Evolutionary conservation across 2,329 filamentous ascomycete genomes (phyloP), one percentile per base, ranked within the genome.

Genomic region (Colletotrichum camelliae): DNA sequence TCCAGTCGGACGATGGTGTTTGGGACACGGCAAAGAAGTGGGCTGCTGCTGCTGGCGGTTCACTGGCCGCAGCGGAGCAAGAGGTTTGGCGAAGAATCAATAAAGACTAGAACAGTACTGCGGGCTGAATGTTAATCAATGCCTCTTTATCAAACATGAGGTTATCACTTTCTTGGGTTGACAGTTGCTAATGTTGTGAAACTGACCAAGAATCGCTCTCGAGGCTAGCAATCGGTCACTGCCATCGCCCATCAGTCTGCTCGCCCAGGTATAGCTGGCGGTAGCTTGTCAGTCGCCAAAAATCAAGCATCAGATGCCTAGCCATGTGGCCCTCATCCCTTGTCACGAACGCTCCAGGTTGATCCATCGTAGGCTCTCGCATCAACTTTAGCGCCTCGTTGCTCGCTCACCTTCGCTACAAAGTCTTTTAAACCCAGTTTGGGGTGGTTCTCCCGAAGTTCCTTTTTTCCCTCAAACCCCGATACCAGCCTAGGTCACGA

Each of bases 11-110:
- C 21, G 85, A 86, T 4, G 86, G 88, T n/a, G 83, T 91, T 7
- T 91, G 90, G 89, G 86, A 86, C 71, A 83, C 88, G 62, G 90
- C 90, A 13, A 91, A 89, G 85, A 91, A 90, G 81, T 88, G 89
- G 86, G 90, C 89, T 61, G 84, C 87, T 75, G 87, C 87, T 39
- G 91, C 91, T 8, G 91, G 91, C 67, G 88, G 89, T 76, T 90
- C 88, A 81, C 82, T 93, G 33, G 89, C 88, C 10, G 89, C 88
- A 16, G 91, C 90, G 16, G 91, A 93, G 85, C 86, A 85, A 67
- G 90, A 92, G 82, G 88, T 93, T 29, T 93, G 91, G 91, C 89
- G 88, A 83, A 89, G 87, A 80, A 91, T 93, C 80, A 93, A 91
- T 83, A 91, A 91, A 83, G 86, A 89, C 64, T 89, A 86, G 80